Evolutionary conservation across 768 basidiomycete species (phyloP).

Genomic region (Lentinula lateritia): DNA sequence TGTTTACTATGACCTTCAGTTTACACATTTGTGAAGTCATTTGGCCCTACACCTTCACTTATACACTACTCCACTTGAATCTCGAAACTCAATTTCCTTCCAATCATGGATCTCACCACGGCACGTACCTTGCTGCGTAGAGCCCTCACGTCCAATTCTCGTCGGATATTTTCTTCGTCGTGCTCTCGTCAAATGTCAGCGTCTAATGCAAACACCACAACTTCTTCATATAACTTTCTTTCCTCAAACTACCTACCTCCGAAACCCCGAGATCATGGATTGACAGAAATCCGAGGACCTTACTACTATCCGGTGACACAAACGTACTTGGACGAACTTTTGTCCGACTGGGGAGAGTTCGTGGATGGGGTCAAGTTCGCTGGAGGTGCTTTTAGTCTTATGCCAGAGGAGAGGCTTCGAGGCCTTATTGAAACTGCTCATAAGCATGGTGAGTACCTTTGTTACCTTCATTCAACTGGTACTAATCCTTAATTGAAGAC

Average conservation of each 20-base stretch:
- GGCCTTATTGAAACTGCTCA: constrained; percentile 35
- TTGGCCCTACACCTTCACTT: neutral
- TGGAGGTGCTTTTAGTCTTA: constrained; percentile 35
- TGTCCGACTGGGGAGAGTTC: constrained; percentile 34
- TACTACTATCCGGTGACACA: constrained; percentile 37
- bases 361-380: constrained; percentile 43
- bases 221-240: constrained; percentile 20
- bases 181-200: neutral
- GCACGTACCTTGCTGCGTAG: neutral
- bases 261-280: constrained; percentile 30
- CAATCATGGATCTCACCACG: neutral
- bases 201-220: neutral
- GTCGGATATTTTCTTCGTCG: neutral
- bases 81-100: neutral
- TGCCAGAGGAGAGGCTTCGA: constrained; percentile 32
- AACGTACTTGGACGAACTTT: constrained; percentile 34
- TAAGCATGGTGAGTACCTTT: constrained; percentile 20
- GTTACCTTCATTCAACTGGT: neutral
- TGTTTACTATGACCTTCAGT: neutral
- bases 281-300: constrained; percentile 40
- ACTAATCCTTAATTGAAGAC: neutral
- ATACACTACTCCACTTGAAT: neutral
- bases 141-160: neutral
- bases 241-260: constrained; percentile 23
- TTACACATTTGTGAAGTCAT: neutral